These are phyloP conservation scores for Acanthamoeba quina DNA, from an alignment of 208 protist species.

Conservation along the genomic window DNA sequence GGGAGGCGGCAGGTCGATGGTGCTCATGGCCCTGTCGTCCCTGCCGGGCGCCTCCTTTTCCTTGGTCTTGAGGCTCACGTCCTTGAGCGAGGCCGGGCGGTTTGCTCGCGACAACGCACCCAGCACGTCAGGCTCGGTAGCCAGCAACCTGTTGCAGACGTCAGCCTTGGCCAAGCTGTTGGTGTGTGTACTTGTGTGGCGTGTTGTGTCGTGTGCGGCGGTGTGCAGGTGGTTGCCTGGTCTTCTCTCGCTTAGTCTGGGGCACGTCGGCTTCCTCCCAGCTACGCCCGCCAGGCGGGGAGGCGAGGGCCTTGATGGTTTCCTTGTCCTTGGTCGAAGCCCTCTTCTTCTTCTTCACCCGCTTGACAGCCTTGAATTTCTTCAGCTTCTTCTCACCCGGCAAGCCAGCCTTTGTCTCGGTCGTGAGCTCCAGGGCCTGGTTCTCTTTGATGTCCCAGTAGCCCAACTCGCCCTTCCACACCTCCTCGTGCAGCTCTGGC, in stretches of 20 bases:
- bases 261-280: conserved; percentile 27
- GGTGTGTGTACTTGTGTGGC: too few species aligned
- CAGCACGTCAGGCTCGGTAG: neutral
- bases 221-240: too few species aligned
- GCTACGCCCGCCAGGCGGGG: neutral
- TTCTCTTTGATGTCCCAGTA: conserved; percentile 16
- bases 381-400: neutral
- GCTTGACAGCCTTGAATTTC: neutral
- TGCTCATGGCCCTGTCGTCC: neutral
- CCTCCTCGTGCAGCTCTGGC: conserved; percentile 43
- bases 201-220: too few species aligned
- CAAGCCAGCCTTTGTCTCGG: too few species aligned
- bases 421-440: neutral
- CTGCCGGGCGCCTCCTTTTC: neutral
- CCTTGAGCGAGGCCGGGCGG: neutral
- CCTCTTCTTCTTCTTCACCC: conserved; percentile 13
- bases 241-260: too few species aligned
- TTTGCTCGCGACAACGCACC: neutral
- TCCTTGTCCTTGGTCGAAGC: neutral
- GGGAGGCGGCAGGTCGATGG: too few species aligned
- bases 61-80: neutral
- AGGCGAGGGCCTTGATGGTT: neutral
- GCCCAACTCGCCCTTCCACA: conserved; percentile 15
- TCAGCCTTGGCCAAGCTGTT: neutral
- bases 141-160: neutral